phyloP scores from a whole-genome alignment of 768 basidiomycete genomes.

The Naganishia kalamii region DNA sequence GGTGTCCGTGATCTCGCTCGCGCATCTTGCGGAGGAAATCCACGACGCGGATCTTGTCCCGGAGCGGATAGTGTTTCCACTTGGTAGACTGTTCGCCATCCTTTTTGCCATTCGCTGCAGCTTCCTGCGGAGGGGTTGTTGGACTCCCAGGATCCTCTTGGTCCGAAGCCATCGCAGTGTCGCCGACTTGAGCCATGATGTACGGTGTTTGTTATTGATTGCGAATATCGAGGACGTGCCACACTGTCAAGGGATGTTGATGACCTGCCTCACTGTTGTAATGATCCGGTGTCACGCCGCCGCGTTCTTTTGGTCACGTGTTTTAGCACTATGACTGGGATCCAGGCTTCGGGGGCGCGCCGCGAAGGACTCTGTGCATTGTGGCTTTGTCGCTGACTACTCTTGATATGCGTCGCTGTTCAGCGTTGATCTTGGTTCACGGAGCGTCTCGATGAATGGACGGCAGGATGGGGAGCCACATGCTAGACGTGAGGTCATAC shows the following conservation, averaged over 20 bases:
- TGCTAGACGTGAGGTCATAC: too few species aligned
- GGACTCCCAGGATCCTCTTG: not conserved
- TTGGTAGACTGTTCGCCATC: conserved; percentile 3
- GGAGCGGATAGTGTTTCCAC: conserved; percentile 11
- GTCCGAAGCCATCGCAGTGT: not conserved
- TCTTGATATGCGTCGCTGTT: too few species aligned
- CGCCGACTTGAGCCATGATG: not conserved
- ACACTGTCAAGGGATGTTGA: not conserved
- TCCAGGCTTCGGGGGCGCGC: too few species aligned
- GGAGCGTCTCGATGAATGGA: too few species aligned
- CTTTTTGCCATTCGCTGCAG: not conserved
- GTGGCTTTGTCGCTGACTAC: too few species aligned
- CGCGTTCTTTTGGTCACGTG: not conserved
- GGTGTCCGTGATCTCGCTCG: conserved; percentile 12
- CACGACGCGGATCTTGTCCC: conserved; percentile 11
- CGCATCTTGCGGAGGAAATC: conserved; percentile 9
- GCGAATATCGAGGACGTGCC: not conserved
- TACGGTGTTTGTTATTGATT: not conserved
- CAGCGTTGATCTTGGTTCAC: too few species aligned
- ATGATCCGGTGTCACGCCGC: not conserved
- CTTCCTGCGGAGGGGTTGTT: not conserved
- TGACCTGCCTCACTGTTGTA: not conserved
- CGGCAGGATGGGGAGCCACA: too few species aligned
- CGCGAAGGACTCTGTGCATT: too few species aligned
- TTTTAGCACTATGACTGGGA: not conserved